Percentiles rank a stretch among this genome's conserved stretches.
These are phyloP conservation scores for Priceomyces carsonii DNA, from an alignment of 805 yeast genomes.

Conservation along the genomic window DNA sequence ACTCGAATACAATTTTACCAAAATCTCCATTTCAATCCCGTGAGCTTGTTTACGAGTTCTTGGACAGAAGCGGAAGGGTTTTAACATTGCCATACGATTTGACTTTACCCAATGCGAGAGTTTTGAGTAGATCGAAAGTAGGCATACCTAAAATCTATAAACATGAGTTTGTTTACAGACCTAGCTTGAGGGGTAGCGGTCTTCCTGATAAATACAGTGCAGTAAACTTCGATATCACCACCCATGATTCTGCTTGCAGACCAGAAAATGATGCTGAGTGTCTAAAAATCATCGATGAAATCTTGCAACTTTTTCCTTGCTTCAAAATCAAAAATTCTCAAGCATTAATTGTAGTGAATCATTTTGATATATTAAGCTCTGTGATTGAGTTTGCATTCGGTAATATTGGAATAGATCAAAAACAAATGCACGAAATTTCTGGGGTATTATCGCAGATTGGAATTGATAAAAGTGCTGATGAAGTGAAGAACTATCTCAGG, in stretches of 20 bases:
- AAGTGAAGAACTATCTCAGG: constrained; percentile 42
- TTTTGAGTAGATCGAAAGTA: constrained; percentile 62
- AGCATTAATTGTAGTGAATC: constrained; percentile 68
- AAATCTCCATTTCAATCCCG: constrained; percentile 66
- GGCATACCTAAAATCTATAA: constrained; percentile 64
- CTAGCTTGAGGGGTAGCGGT: constrained; percentile 52
- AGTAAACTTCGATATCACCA: constrained; percentile 80
- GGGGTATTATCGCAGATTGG: constrained; percentile 77
- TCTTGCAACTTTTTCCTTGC: constrained; percentile 65
- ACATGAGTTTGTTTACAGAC: constrained; percentile 80
- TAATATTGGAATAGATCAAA: constrained; percentile 65
- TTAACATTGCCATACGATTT: constrained; percentile 87
- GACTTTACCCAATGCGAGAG: constrained; percentile 86
- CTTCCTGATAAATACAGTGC: constrained; percentile 80
- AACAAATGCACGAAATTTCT: constrained; percentile 64
- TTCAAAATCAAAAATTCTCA: constrained; percentile 51
- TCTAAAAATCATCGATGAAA: constrained; percentile 76
- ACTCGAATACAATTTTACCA: constrained; percentile 71
- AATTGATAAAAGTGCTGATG: constrained; percentile 62
- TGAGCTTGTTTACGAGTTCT: constrained; percentile 71
- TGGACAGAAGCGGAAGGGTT: constrained; percentile 86
- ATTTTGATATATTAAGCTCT: constrained; percentile 73
- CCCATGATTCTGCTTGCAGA: constrained; percentile 44
- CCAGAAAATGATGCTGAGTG: constrained; percentile 84
- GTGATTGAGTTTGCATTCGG: constrained; percentile 70